Conservation (phyloP, 176 grass and related monocot genomes). For the Lolium multiflorum region DNA sequence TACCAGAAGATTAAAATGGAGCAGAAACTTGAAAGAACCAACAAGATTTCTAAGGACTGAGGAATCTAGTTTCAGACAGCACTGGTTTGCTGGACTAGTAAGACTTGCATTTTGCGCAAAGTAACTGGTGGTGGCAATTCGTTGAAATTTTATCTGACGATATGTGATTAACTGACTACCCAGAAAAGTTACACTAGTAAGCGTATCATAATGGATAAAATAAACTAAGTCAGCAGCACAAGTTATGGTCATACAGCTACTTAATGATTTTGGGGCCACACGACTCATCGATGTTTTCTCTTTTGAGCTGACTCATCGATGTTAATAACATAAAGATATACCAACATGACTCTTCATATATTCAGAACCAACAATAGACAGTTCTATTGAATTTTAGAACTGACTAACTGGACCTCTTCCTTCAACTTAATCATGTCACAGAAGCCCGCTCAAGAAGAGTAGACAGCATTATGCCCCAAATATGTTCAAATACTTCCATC, state of each 20-base stretch:
- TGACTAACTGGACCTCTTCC: background rate
- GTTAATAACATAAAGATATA: background rate
- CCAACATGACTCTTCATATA: background rate
- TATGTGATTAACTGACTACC: background rate
- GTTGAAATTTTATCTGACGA: background rate
- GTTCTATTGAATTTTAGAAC: background rate
- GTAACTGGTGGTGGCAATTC: background rate
- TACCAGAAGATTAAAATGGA: background rate
- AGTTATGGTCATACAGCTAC: background rate
- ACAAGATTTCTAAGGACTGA: background rate
- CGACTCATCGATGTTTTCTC: too few relatives aligned
- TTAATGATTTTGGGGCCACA: background rate
- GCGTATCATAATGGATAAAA: background rate
- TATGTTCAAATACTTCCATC: background rate
- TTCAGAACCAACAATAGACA: background rate
- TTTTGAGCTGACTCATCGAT: background rate
- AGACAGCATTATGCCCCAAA: conserved; percentile 1
- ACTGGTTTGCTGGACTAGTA: background rate
- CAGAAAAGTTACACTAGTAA: background rate
- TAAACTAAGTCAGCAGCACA: background rate
- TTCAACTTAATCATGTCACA: background rate
- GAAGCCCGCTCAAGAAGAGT: background rate
- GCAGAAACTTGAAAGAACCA: background rate
- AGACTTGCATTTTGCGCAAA: background rate
- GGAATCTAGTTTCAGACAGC: background rate